Evolutionary conservation across 495 filamentous ascomycete species (phyloP).

Genomic region (Penicillium alfredii): DNA sequence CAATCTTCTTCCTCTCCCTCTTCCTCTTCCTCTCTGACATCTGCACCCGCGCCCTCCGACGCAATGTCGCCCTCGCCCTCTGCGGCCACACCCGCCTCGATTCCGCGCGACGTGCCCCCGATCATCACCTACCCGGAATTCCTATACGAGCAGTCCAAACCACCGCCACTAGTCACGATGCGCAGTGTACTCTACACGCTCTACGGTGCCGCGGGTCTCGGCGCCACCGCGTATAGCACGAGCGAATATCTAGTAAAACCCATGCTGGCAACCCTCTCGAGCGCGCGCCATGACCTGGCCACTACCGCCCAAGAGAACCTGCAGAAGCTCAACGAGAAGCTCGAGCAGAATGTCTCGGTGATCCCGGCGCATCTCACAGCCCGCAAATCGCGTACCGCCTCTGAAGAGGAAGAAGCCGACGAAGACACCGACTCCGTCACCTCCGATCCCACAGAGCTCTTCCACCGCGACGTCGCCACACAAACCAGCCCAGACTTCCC

Average conservation of each 20-base stretch:
- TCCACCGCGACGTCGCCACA: constrained; percentile 81
- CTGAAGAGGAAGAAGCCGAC: constrained; percentile 42
- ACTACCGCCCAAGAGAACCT: constrained; percentile 59
- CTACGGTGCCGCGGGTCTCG: constrained; percentile 66
- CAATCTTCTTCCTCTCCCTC: constrained; percentile 7
- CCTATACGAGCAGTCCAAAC: constrained; percentile 57
- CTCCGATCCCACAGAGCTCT: constrained; percentile 76
- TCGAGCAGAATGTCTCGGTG: constrained; percentile 65
- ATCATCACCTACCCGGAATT: constrained; percentile 98
- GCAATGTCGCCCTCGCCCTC: constrained; percentile 16
- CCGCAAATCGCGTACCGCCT: constrained; percentile 12
- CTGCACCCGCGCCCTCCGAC: constrained; percentile 7
- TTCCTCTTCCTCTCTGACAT: constrained; percentile 9
- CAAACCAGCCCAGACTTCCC: constrained; percentile 64
- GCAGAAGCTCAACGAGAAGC: constrained; percentile 60
- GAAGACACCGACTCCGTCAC: constrained; percentile 39
- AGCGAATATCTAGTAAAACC: constrained; percentile 76
- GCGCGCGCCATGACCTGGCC: constrained; percentile 77
- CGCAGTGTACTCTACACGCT: constrained; percentile 68
- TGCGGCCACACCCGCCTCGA: constrained; percentile 8
- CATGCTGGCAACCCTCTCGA: constrained; percentile 69
- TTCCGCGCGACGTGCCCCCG: constrained; percentile 57
- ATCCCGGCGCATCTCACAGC: constrained; percentile 43
- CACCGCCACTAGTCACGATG: constrained; percentile 74
- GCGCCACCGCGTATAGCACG: constrained; percentile 70